phyloP scores from a whole-genome alignment of 2,329 filamentous ascomycete species.

The Claviceps fusiformis region DNA sequence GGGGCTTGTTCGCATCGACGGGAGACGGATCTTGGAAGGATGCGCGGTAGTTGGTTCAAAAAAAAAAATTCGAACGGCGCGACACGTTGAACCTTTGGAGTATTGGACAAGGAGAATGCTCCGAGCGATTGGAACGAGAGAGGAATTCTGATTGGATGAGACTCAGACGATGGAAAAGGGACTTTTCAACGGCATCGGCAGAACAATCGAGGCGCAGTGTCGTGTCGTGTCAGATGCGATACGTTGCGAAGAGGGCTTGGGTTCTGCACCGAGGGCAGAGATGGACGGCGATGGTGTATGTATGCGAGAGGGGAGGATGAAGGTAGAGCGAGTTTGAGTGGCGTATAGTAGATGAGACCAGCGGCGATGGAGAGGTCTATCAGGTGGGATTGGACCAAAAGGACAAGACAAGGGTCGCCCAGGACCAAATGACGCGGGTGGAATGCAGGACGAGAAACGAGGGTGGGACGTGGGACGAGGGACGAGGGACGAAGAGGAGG shows the following conservation, averaged over 20 bases:
- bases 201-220: neutral
- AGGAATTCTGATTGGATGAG: neutral
- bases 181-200: neutral
- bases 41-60: neutral
- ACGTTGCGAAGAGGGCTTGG: neutral
- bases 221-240: neutral
- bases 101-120: neutral
- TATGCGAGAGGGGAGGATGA: neutral
- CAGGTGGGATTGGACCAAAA: constrained; percentile 2
- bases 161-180: neutral
- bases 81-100: neutral
- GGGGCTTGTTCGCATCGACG: neutral
- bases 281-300: constrained; percentile 1
- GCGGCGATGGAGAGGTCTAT: neutral
- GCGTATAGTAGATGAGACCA: neutral
- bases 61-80: neutral
- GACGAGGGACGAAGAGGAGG: neutral
- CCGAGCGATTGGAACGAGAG: neutral
- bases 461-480: neutral
- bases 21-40: neutral
- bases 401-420: neutral
- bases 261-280: constrained; percentile 3
- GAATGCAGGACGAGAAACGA: constrained; percentile 3
- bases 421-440: constrained; percentile 4
- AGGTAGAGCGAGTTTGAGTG: constrained; percentile 1